A percentile compares a stretch with the other conserved stretches of the same genome.
These are phyloP conservation scores for Fusarium nanum DNA, from an alignment of 2,329 filamentous ascomycete genomes.

Conservation along the genomic window DNA sequence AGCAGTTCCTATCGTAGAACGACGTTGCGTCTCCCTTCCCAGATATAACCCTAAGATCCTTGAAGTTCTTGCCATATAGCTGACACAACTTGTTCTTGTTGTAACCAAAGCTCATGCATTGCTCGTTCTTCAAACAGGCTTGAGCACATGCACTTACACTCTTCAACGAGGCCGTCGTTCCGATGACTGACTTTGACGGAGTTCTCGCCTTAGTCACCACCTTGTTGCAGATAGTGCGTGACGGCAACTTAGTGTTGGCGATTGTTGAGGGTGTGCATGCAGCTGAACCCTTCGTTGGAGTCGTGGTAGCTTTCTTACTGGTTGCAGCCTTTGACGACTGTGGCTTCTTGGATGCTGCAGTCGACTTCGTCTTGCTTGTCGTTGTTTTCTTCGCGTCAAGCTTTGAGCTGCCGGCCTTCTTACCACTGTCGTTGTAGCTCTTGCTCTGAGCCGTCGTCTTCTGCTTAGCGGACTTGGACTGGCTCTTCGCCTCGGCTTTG, in stretches of 20 bases:
- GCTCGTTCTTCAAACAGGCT: background rate
- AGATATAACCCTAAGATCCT: background rate
- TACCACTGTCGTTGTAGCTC: background rate
- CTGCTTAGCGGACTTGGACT: background rate
- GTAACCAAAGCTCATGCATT: conserved; percentile 12
- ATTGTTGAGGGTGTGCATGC: background rate
- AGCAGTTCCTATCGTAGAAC: background rate
- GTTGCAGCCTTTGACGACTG: background rate
- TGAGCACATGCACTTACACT: background rate
- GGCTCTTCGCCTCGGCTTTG: background rate
- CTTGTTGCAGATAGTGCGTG: background rate
- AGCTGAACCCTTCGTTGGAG: rapidly evolving
- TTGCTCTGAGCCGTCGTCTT: background rate
- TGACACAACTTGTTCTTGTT: background rate
- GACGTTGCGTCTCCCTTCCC: background rate
- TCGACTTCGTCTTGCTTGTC: background rate
- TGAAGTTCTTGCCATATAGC: background rate
- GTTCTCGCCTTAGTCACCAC: background rate
- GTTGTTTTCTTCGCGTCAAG: background rate
- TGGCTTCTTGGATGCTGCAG: background rate
- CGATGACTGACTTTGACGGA: background rate
- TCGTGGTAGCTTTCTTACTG: background rate
- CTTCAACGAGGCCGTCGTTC: background rate
- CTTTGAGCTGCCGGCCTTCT: background rate
- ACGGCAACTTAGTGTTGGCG: background rate